Base-by-base conservation (phyloP, 306 rosid genomes). In the Prunus davidiana region DNA sequence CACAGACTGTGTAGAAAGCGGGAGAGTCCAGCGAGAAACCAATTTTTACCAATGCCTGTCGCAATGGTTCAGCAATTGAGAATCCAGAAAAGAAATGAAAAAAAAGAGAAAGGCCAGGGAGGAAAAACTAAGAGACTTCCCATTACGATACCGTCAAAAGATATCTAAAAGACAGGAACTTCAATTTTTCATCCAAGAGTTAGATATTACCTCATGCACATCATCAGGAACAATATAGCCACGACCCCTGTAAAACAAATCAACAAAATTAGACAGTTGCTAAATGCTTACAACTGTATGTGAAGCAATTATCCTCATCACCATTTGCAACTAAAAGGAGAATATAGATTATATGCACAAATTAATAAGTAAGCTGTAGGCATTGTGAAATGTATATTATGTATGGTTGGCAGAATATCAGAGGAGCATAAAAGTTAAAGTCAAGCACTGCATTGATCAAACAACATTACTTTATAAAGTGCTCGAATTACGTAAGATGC, bases 1-100 rank as follows among this genome's bases (percentile, higher is more conserved):
- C 98, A 0, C 98, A 93, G 63, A 80, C 96, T 70, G 96, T 80
- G 85, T 83, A 91, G 78, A 93, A 93, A 25, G 96, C 93, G 72
- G 96, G 98, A 81, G 98, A 87, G 85, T 93, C 98, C 86, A 93
- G 84, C 76, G 61, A 83, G 89, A 89, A 91, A 67, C 96, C 98
- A 82, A 91, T 81, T 85, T 93, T 93, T 57, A 75, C 81, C 88
- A 91, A 80, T 22, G 90, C 96, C 96, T 91, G 91, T 38, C 74
- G 62, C 82, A 67, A 47, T 82, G 45, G 57, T 73, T 64, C 51
- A 81, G 74, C 77, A 72, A 56, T 73, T 75, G 68, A 84, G 45
- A n/a, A 74, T 49, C 11, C 3, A 20, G 52, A 49, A n/a, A 13
- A 74, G 12, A 66, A 32, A 30, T 32, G 10, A 38, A 47, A 32